Evolutionary conservation across 345 rosid species (phyloP), one percentile per base, ranked within the genome.

Genomic region (Murraya koenigii): DNA sequence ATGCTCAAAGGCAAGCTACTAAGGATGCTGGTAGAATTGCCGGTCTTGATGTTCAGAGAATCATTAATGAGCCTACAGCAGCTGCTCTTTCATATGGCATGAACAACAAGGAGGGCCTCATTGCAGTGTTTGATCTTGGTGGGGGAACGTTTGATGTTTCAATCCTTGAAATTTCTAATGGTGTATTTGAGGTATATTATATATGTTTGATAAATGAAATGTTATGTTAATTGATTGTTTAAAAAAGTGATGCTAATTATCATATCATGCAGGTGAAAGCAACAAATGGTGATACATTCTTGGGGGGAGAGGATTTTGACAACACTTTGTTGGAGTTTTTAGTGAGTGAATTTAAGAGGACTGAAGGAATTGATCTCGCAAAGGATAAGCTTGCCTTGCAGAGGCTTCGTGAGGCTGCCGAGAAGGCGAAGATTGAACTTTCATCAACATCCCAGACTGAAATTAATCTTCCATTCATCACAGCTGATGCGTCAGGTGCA

Each of bases 271-370:
- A 94, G 98, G 97, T 94, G 68, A 94, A 94, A 94, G 97, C 97
- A 62, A 94, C 98, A 69, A 94, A 94, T 82, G 98, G 98, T 17
- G 98, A 94, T 82, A 94, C 98, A 5, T 94, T 94, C 84, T 83
- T 94, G 87, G 97, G 98, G 69, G 98, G 98, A 65, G 97, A 94
- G 76, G 98, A 94, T 78, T 94, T 94, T 79, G 98, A 94, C 76
- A 94, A 93, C 81, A 83, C 92, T 8, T 60, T 94, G 73, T 77
- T 94, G 52, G 97, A 94, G 60, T 94, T 82, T 85, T 84, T 93
- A 70, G 98, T 94, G 9, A 85, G 85, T 65, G 98, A 94, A 64
- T 95, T 87, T 84, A 89, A 93, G 90, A 90, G 71, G 66, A 87
- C 86, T 2, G 97, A 94, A 66, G 75, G 87, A 2, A 90, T 95